Percentiles rank a stretch among this genome's conserved stretches.
These are phyloP conservation scores for Boechera retrofracta DNA, from an alignment of 345 rosid species.

Conservation along the genomic window DNA sequence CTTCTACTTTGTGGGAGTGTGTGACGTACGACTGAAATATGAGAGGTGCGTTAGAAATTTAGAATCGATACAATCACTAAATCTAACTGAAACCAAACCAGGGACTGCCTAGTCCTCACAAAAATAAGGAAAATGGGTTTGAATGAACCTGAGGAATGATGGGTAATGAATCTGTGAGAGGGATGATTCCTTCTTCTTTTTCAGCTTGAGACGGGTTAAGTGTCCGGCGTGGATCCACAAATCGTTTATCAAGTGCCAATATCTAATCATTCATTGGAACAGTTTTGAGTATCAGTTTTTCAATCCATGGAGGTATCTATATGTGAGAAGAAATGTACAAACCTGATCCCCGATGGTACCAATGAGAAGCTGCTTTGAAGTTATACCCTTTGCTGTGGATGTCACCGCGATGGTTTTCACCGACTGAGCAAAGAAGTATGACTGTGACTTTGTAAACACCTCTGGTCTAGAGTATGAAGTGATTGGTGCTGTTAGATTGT, in stretches of 20 bases:
- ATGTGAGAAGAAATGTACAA: conserved; percentile 19
- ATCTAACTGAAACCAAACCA: background rate
- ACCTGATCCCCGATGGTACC: conserved; percentile 79
- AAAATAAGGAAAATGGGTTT: background rate
- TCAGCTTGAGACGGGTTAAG: conserved; percentile 95
- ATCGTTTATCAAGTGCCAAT: conserved; percentile 78
- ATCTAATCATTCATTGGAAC: conserved; percentile 32
- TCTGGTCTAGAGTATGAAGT: conserved; percentile 90
- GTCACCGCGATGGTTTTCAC: conserved; percentile 88
- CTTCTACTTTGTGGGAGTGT: conserved; percentile 85
- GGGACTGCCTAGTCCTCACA: conserved; percentile 4
- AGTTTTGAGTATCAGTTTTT: conserved; percentile 14
- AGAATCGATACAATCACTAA: background rate
- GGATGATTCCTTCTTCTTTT: conserved; percentile 94
- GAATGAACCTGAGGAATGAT: conserved; percentile 85
- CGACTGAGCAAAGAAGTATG: conserved; percentile 91
- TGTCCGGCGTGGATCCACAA: conserved; percentile 91
- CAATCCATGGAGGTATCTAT: conserved; percentile 7
- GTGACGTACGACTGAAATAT: conserved; percentile 72
- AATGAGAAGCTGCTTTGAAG: conserved; percentile 97
- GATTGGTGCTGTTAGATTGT: conserved; percentile 83
- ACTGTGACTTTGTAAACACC: conserved; percentile 86
- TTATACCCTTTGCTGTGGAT: conserved; percentile 94
- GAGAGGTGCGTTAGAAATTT: conserved; percentile 9
- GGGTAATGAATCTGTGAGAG: conserved; percentile 90